phyloP scores from a whole-genome alignment of 2,329 filamentous ascomycete genomes.

The Penicillium sp. region DNA sequence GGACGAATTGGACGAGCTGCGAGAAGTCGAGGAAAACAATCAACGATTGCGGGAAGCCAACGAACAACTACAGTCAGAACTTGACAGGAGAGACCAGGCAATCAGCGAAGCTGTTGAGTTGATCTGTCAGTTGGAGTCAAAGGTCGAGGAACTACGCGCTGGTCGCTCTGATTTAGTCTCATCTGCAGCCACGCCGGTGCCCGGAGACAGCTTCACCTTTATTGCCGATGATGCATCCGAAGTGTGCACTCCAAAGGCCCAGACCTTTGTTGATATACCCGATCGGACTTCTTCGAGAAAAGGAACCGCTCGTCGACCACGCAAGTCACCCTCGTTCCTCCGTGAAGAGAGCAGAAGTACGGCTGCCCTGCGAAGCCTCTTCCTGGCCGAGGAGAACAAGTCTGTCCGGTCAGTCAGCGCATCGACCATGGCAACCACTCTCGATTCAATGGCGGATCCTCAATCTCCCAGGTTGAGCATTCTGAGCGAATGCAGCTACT shows the following conservation, averaged over 20 bases:
- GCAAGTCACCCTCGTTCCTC: conserved; percentile 38
- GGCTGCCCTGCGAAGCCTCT: conserved; percentile 37
- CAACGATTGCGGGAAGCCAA: conserved; percentile 35
- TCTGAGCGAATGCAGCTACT: conserved; percentile 43
- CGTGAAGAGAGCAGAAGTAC: conserved; percentile 33
- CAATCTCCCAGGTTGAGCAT: conserved; percentile 41
- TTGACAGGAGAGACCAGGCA: conserved; percentile 39
- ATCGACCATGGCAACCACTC: conserved; percentile 33
- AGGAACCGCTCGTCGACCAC: conserved; percentile 26
- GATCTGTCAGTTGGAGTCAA: conserved; percentile 42
- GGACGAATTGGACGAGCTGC: conserved; percentile 36
- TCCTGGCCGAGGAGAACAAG: conserved; percentile 26
- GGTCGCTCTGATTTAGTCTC: conserved; percentile 19
- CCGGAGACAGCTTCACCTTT: conserved; percentile 20
- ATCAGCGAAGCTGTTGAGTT: conserved; percentile 41
- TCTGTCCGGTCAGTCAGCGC: conserved; percentile 25
- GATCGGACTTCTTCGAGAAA: conserved; percentile 37
- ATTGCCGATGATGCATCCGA: conserved; percentile 13
- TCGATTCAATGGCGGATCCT: conserved; percentile 31
- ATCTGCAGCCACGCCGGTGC: conserved; percentile 24
- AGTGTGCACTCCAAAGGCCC: conserved; percentile 26
- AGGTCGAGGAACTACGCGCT: conserved; percentile 31
- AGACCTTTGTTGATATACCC: conserved; percentile 31
- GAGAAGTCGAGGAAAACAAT: conserved; percentile 33
- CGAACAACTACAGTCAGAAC: conserved; percentile 32